Evolutionary conservation across 2,329 filamentous ascomycete species (phyloP), one percentile per base, ranked within the genome.

Genomic region (Pyrenochaeta sp.): DNA sequence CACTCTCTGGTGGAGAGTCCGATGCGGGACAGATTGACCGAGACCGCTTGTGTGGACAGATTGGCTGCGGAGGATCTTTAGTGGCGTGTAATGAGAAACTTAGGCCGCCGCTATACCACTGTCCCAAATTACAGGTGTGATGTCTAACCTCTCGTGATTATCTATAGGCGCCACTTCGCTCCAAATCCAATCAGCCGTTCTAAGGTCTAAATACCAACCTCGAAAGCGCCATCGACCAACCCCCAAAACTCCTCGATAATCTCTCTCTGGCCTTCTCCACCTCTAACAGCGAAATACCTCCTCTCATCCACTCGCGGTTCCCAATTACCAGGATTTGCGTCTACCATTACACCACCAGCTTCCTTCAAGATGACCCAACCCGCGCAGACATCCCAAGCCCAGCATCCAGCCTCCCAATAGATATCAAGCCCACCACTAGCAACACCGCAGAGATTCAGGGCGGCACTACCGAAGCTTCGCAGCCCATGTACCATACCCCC

Each of bases 331-430:
- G 90, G 88, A 73, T 93, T 93, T 4, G 88, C 90, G 72, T 89
- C 84, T 7, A 85, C 90, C 81, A 94, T 86, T 50, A 86, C 80
- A 0, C 91, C 91, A 0, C 91, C 91, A 0, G 91, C 90, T 80
- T 94, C 91, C 30, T 81, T 79, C 27, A 94, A 79, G 59, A 94
- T 89, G 56, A 89, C 87, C 91, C 91, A 93, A 0, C 88, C 91
- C 5, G 91, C 91, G 72, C 90, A 91, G 2, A 94, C 91, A 74
- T 94, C 91, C 91, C 91, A 94, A 1, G 91, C 90, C 86, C 90
- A 94, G 76, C 90, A 92, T 0, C 91, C 91, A 37, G 89, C 90
- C 78, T 94, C 91, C 91, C 91, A 94, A 74, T 92, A 94, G 24
- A 87, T 69, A 73, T 94, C 91, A 27, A 92, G 67, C 74, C 88